phyloP scores from a whole-genome alignment of 805 yeast species.

The Lipomyces sp. region DNA sequence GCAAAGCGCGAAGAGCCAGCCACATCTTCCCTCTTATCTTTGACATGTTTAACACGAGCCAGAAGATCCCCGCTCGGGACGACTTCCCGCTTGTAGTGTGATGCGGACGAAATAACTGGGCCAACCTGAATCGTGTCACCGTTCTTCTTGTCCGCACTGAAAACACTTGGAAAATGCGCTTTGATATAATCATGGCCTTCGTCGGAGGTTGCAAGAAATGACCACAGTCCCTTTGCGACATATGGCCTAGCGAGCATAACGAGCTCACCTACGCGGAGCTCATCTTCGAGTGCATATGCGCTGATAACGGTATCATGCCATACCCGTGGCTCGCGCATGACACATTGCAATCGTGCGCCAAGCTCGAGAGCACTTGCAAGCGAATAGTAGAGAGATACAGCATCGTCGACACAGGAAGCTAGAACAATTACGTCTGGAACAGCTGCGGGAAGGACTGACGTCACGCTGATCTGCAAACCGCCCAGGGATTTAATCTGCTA shows the following conservation, averaged over 20 bases:
- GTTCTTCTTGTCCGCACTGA: no score
- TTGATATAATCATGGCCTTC: not conserved
- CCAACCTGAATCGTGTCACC: no score
- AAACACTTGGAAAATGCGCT: not conserved
- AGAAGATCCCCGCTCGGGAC: no score
- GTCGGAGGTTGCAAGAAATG: conserved; percentile 1
- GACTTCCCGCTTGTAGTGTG: no score
- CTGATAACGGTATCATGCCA: not conserved
- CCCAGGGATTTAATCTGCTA: no score
- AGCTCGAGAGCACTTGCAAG: not conserved
- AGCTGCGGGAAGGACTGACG: not conserved
- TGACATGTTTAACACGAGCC: no score
- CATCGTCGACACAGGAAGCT: not conserved
- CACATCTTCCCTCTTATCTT: no score
- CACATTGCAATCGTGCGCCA: not conserved
- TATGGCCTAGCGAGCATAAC: not conserved
- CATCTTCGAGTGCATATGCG: not conserved
- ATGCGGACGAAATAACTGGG: no score
- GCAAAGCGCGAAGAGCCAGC: no score
- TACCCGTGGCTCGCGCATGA: not conserved
- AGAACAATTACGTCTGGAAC: not conserved
- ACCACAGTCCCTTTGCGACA: not conserved
- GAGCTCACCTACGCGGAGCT: not conserved
- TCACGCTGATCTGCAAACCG: no score
- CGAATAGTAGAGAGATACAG: not conserved